Evolutionary conservation across 169 alveolate species (phyloP), one percentile per base, ranked within the genome.

Genomic region (Amoebophrya sp.): DNA sequence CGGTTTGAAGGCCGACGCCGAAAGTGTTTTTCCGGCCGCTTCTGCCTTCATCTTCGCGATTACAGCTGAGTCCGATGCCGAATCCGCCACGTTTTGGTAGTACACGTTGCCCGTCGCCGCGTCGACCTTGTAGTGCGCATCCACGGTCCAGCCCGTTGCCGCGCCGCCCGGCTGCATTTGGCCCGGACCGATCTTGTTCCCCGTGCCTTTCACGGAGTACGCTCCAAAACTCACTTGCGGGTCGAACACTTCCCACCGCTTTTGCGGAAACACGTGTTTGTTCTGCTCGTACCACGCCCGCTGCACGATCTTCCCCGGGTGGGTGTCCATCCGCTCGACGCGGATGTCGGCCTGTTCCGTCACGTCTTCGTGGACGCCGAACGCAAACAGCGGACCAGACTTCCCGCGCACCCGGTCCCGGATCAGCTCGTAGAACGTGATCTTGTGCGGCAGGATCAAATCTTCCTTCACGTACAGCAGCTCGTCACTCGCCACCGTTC

Each of bases 231-330:
- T 13, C 78, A 58, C 78, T 2, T n/a, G 26, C 39, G 78, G 78
- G 78, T 58, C 78, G 78, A 13, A 58, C 31, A 91, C 91, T 88
- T 94, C 96, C 96, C 96, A 95, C 48, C 95, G 90, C 29, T 93
- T 92, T n/a, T 95, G 96, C 15, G 96, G 96, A 87, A 92, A 95
- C 41, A 94, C 93, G 89, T 95, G 96, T 39, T 93, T 93, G 91
- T 94, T 95, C 58, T 93, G 88, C 42, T 95, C 96, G 67, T 94
- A 95, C 96, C 96, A 94, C 41, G 93, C 93, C 34, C 95, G 88
- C 88, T 94, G 94, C 4, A 95, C 95, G 23, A 95, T 92, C 69
- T 95, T 95, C 34, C 96, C 96, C 45, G 96, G 95, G 41, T 94
- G 96, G 90, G 96, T 7, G 91, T 94, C 91, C 88, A 89, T 91